These are phyloP conservation scores for Aspergillus affinis DNA, from an alignment of 495 filamentous ascomycete genomes.

Conservation along the genomic window DNA sequence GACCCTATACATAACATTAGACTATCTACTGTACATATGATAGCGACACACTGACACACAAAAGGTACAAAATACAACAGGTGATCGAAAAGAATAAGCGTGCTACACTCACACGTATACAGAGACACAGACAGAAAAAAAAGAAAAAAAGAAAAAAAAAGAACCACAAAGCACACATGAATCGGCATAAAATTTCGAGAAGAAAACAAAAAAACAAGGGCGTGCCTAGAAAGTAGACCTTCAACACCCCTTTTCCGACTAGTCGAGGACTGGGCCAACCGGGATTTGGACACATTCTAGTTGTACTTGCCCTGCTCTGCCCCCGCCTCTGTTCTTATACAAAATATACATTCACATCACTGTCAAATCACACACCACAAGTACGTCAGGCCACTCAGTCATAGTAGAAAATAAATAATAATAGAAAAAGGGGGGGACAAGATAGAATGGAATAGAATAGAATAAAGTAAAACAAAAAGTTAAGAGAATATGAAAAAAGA, in stretches of 20 bases:
- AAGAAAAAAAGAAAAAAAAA: too few species aligned
- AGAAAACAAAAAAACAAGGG: background rate
- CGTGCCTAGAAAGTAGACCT: background rate
- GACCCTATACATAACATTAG: background rate
- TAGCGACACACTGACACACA: background rate
- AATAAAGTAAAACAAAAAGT: background rate
- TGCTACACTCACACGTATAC: background rate
- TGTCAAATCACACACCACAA: background rate
- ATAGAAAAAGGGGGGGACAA: background rate
- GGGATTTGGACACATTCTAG: too few species aligned
- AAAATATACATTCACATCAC: background rate
- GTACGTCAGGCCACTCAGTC: background rate
- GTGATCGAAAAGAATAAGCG: background rate
- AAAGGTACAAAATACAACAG: background rate
- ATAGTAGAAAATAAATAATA: background rate
- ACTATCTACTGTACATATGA: constrained; percentile 6
- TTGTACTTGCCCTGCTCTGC: too few species aligned
- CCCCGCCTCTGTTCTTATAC: background rate
- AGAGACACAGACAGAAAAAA: background rate
- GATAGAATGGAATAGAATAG: background rate
- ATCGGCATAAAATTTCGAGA: background rate
- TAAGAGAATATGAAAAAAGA: constrained; percentile 4
- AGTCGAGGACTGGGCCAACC: background rate
- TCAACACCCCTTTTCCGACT: background rate
- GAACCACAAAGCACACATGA: background rate